phyloP scores from a whole-genome alignment of 306 rosid genomes.

The Prosopis cineraria region DNA sequence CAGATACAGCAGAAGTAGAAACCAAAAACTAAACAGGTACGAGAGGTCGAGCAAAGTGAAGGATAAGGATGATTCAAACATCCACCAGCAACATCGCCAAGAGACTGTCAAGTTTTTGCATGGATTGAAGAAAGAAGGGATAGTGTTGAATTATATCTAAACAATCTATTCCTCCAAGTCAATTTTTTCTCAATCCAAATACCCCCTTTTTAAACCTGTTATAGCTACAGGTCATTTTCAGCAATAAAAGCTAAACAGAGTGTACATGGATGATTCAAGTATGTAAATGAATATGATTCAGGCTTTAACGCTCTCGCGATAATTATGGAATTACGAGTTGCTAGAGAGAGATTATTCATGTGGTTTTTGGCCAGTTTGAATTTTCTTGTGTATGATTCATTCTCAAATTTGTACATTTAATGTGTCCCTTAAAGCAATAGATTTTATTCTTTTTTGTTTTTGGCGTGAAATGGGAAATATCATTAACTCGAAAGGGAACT shows the following conservation, averaged over 20 bases:
- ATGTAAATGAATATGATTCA: not conserved
- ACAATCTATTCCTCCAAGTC: not conserved
- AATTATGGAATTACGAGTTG: not conserved
- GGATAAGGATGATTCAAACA: not conserved
- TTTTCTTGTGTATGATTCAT: not conserved
- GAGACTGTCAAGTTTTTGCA: no score
- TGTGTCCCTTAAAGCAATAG: not conserved
- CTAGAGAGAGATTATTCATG: not conserved
- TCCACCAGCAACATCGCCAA: not conserved
- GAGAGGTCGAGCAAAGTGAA: not conserved
- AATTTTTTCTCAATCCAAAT: not conserved
- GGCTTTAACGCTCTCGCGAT: not conserved
- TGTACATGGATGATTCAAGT: not conserved
- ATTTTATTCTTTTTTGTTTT: no score
- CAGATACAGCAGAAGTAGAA: not conserved
- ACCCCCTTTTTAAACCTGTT: not conserved
- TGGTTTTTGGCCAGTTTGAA: not conserved
- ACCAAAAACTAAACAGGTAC: not conserved
- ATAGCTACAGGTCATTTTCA: not conserved
- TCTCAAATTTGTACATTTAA: not conserved
- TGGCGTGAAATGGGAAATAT: no score
- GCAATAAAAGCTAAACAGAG: not conserved
- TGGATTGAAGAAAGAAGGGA: conserved; percentile 10
- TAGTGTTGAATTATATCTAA: not conserved
- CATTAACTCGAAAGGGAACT: no score